Conservation (phyloP, 768 basidiomycete genomes). For the Leccinum boreale region DNA sequence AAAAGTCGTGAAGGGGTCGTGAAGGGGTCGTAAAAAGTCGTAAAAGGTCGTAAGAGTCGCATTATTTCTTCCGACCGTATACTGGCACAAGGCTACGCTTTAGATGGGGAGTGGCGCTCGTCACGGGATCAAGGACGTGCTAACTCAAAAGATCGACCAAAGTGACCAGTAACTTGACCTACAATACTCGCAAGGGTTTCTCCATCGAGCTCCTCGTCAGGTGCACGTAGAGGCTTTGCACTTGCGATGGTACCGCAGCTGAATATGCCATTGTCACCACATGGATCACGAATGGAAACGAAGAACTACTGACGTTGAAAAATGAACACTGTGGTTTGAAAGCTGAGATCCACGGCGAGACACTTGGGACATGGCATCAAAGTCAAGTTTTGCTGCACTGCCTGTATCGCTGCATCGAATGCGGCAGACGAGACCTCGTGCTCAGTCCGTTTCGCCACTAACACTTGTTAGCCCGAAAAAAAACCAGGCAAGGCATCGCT, state of each 20-base stretch:
- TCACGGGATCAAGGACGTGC: too few species aligned
- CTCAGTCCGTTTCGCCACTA: background rate
- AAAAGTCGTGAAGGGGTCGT: too few species aligned
- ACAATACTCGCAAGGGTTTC: slow-evolving; percentile 21
- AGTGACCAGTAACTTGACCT: background rate
- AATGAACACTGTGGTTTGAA: background rate
- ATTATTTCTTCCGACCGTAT: too few species aligned
- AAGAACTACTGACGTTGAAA: slow-evolving; percentile 1
- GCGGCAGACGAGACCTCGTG: background rate
- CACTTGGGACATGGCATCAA: background rate
- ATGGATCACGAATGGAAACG: background rate
- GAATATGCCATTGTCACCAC: background rate
- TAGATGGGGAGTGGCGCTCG: too few species aligned
- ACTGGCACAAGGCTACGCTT: too few species aligned
- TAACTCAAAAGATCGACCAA: too few species aligned
- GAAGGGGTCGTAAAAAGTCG: too few species aligned
- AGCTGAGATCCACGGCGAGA: slow-evolving; percentile 1
- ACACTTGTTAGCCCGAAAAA: background rate
- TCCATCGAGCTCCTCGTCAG: background rate
- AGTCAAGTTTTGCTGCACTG: background rate
- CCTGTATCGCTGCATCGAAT: background rate
- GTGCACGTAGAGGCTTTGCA: slow-evolving; percentile 3
- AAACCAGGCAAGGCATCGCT: background rate
- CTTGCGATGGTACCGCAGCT: slow-evolving; percentile 1
- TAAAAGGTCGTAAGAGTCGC: too few species aligned